Conservation (phyloP, 2,329 filamentous ascomycete species). For the Lachnellula arida region DNA sequence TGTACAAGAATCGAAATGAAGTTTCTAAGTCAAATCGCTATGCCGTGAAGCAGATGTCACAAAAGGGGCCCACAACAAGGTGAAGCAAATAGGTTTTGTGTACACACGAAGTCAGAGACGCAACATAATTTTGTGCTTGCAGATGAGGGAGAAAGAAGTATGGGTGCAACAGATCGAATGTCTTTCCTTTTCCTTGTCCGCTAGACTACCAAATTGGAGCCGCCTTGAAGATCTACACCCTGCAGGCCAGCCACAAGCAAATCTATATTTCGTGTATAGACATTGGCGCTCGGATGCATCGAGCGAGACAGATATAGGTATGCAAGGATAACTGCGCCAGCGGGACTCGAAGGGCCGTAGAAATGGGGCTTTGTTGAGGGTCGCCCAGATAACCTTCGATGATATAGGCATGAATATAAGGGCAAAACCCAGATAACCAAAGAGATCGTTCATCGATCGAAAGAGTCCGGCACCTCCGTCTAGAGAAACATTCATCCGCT, state of each 20-base stretch:
- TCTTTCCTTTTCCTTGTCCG: slow-evolving; percentile 25
- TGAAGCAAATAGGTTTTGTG: slow-evolving; percentile 13
- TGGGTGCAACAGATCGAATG: slow-evolving; percentile 29
- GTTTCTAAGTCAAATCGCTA: slow-evolving; percentile 21
- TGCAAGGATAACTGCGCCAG: slow-evolving; percentile 26
- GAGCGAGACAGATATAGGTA: slow-evolving; percentile 21
- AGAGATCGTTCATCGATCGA: slow-evolving; percentile 19
- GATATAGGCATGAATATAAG: slow-evolving; percentile 18
- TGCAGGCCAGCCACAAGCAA: slow-evolving; percentile 27
- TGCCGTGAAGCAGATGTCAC: slow-evolving; percentile 16
- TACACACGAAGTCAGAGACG: slow-evolving; percentile 13
- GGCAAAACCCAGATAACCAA: slow-evolving; percentile 25
- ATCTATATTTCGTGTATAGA: slow-evolving; percentile 19
- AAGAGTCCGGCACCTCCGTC: slow-evolving; percentile 27
- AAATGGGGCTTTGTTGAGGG: slow-evolving; percentile 18
- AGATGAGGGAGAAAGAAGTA: slow-evolving; percentile 13
- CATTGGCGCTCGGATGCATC: slow-evolving; percentile 11
- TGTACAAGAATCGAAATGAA: slow-evolving; percentile 24
- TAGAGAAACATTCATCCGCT: slow-evolving; percentile 27
- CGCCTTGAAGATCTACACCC: slow-evolving; percentile 20
- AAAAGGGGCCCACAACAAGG: slow-evolving; percentile 7
- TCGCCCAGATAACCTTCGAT: slow-evolving; percentile 26
- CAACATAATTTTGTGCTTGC: slow-evolving; percentile 9
- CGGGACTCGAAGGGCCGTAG: slow-evolving; percentile 24
- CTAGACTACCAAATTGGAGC: slow-evolving; percentile 23